These are phyloP conservation scores for Malus hybrid DNA, from an alignment of 331 rosid genomes.

Conservation along the genomic window DNA sequence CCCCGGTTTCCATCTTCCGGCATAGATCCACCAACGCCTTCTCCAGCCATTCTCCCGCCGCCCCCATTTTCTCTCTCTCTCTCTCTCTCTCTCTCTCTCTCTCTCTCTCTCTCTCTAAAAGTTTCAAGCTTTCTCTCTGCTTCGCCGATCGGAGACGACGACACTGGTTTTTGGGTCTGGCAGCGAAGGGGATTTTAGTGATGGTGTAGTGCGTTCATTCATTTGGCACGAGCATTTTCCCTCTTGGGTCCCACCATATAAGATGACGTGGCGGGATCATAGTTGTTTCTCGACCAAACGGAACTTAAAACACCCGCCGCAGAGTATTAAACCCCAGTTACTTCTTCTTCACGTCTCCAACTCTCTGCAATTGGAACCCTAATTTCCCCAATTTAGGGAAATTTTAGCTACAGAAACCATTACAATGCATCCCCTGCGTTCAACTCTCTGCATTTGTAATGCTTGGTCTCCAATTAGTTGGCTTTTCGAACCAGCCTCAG, in stretches of 20 bases:
- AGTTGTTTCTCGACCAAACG: background rate
- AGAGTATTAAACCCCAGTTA: background rate
- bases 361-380: background rate
- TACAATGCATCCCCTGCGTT: background rate
- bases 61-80: conserved; percentile 33
- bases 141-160: background rate
- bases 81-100: background rate
- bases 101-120: background rate
- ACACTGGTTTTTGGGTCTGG: background rate
- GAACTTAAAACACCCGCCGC: background rate
- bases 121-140: background rate
- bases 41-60: conserved; percentile 81
- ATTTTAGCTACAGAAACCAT: background rate
- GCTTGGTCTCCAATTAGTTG: background rate
- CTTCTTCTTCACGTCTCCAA: background rate
- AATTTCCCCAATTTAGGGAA: background rate
- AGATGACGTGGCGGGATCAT: background rate
- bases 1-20: conserved; percentile 65
- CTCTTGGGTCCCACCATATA: background rate
- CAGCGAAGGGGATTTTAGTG: background rate
- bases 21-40: conserved; percentile 75
- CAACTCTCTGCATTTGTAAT: background rate
- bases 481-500: background rate
- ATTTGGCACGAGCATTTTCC: too few species aligned
- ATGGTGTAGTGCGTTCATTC: background rate